A percentile compares a stretch with the other conserved stretches of the same genome.
These are phyloP conservation scores for Coemansia sp. DNA, from an alignment of 192 early-diverging fungal genomes.

Conservation along the genomic window DNA sequence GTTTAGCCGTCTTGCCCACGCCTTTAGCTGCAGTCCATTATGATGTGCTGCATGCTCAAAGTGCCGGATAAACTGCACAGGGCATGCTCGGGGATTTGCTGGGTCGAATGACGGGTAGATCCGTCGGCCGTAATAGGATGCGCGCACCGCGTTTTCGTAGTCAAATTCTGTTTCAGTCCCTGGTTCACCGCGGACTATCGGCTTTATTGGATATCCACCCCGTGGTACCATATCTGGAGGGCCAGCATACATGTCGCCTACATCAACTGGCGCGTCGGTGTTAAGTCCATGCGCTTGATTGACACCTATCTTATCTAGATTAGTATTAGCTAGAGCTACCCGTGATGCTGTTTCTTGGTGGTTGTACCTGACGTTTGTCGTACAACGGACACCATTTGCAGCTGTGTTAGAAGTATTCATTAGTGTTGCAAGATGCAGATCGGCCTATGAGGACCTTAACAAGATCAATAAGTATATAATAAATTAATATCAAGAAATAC, in stretches of 20 bases:
- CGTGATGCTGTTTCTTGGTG: neutral
- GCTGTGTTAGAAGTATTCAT: no score
- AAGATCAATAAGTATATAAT: no score
- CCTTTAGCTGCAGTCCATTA: slow-evolving; percentile 41
- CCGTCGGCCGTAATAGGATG: slow-evolving; percentile 40
- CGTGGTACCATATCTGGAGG: neutral
- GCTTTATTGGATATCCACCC: slow-evolving; percentile 5
- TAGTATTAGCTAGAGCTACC: no score
- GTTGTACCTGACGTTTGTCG: neutral
- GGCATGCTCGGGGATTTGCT: slow-evolving; percentile 24
- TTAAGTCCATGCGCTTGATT: neutral
- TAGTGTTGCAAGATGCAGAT: no score
- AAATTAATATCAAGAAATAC: no score
- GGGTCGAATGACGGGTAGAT: slow-evolving; percentile 49
- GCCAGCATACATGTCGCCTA: neutral
- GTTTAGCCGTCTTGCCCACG: slow-evolving; percentile 48
- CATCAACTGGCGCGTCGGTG: neutral
- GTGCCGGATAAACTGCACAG: slow-evolving; percentile 44
- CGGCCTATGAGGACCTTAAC: no score
- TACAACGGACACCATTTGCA: neutral
- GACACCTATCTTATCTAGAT: neutral
- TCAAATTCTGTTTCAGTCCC: slow-evolving; percentile 19
- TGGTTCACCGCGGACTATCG: neutral
- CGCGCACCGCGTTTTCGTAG: slow-evolving; percentile 36
- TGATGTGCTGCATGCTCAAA: slow-evolving; percentile 54